phyloP scores from a whole-genome alignment of 345 rosid species.

The Eucalyptus erythrocorys region DNA sequence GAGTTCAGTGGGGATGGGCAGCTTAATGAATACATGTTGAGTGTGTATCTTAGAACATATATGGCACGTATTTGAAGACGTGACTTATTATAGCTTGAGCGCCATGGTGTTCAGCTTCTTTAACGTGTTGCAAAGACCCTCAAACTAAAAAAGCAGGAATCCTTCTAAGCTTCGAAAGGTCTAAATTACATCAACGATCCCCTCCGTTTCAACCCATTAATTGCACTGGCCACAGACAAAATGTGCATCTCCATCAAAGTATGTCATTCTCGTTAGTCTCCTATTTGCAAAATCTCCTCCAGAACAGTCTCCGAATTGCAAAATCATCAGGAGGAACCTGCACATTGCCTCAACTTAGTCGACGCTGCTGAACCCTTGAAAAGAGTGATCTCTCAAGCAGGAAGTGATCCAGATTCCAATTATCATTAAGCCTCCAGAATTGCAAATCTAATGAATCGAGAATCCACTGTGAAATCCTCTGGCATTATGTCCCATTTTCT shows the following conservation, averaged over 20 bases:
- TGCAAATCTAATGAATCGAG: background rate
- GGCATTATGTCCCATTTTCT: background rate
- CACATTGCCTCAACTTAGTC: background rate
- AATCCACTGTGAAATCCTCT: background rate
- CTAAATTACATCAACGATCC: background rate
- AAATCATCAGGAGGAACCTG: background rate
- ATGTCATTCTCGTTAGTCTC: background rate
- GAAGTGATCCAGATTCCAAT: background rate
- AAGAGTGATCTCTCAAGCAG: background rate
- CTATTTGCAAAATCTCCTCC: background rate
- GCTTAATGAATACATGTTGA: background rate
- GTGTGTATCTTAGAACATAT: background rate
- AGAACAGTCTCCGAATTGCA: background rate
- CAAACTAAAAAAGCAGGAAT: background rate
- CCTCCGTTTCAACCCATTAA: background rate
- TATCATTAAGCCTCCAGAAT: background rate
- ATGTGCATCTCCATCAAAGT: background rate
- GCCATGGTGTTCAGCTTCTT: background rate
- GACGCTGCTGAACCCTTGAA: background rate
- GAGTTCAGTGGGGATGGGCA: background rate
- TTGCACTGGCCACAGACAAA: background rate
- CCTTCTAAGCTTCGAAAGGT: background rate
- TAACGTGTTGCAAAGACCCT: background rate
- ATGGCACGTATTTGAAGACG: background rate
- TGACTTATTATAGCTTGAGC: background rate